A percentile compares a stretch with the other conserved stretches of the same genome.
Evolutionary conservation across 129 eudicot species (phyloP).

Genomic region (Mikania micrantha): DNA sequence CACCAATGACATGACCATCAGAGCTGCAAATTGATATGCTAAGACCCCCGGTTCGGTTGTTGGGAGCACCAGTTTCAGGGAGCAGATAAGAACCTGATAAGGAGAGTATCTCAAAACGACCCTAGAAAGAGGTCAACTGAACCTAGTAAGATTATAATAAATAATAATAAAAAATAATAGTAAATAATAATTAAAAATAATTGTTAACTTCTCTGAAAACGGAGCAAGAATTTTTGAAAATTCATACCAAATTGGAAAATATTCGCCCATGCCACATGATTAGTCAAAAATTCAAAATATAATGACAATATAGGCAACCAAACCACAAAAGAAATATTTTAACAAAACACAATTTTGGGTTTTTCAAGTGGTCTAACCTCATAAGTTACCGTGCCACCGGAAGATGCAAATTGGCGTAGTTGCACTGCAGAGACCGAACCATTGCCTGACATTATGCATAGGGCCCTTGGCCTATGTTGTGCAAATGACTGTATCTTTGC

Average conservation of each 20-base stretch:
- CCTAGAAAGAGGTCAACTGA: conserved; percentile 36
- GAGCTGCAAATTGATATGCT: conserved; percentile 77
- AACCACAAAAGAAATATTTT: neutral
- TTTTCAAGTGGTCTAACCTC: conserved; percentile 47
- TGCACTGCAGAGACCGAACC: conserved; percentile 63
- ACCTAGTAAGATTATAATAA: conserved; percentile 9
- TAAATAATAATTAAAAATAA: too few species aligned
- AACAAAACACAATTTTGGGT: neutral
- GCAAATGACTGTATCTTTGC: conserved; percentile 63
- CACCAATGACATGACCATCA: conserved; percentile 85
- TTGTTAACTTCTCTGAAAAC: neutral
- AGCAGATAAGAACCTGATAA: conserved; percentile 87
- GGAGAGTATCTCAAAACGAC: conserved; percentile 79
- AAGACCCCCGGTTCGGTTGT: conserved; percentile 73
- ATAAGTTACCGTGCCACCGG: conserved; percentile 55
- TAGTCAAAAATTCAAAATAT: neutral
- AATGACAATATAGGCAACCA: neutral
- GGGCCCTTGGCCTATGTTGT: conserved; percentile 74
- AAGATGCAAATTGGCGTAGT: conserved; percentile 49
- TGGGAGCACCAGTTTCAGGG: conserved; percentile 61
- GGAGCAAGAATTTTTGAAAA: neutral
- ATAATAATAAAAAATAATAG: too few species aligned
- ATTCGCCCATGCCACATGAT: neutral
- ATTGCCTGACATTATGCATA: conserved; percentile 69
- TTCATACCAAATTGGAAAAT: neutral